Evolutionary conservation across 1,139 yeast species (phyloP).

Genomic region (Geotrichum australiense): DNA sequence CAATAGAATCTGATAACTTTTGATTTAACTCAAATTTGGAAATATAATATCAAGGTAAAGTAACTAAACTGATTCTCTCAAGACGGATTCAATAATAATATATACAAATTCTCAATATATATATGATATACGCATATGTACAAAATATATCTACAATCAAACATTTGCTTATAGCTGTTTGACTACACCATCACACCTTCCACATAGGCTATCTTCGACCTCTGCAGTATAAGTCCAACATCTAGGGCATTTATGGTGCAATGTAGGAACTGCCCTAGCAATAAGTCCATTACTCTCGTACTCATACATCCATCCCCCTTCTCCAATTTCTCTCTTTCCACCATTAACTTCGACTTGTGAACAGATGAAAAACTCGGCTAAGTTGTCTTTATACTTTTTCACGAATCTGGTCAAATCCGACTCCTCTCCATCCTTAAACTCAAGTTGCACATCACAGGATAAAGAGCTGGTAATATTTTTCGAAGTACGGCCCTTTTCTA

Average conservation of each 20-base stretch:
- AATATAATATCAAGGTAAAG: too few relatives aligned
- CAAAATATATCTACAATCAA: too few relatives aligned
- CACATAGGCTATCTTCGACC: constrained; percentile 51
- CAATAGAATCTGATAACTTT: too few relatives aligned
- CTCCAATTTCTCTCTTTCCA: constrained; percentile 20
- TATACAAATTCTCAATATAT: too few relatives aligned
- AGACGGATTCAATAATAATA: too few relatives aligned
- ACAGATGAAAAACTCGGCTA: constrained; percentile 58
- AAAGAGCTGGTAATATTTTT: constrained; percentile 55
- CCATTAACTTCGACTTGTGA: constrained; percentile 46
- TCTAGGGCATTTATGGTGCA: constrained; percentile 68
- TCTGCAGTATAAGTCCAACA: constrained; percentile 79
- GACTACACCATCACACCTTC: constrained; percentile 50
- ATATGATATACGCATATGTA: too few relatives aligned
- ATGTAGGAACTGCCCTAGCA: constrained; percentile 42
- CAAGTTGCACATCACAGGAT: constrained; percentile 49
- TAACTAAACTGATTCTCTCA: too few relatives aligned
- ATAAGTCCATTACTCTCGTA: constrained; percentile 34
- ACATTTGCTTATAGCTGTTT: constrained; percentile 5
- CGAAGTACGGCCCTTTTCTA: constrained; percentile 44
- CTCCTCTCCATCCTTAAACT: constrained; percentile 21
- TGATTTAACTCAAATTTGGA: too few relatives aligned
- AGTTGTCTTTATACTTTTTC: constrained; percentile 22
- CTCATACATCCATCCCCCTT: constrained; percentile 30
- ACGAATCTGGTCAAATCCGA: constrained; percentile 23